These are phyloP conservation scores for Citrullus amarus DNA, from an alignment of 306 rosid genomes.

Conservation along the genomic window DNA sequence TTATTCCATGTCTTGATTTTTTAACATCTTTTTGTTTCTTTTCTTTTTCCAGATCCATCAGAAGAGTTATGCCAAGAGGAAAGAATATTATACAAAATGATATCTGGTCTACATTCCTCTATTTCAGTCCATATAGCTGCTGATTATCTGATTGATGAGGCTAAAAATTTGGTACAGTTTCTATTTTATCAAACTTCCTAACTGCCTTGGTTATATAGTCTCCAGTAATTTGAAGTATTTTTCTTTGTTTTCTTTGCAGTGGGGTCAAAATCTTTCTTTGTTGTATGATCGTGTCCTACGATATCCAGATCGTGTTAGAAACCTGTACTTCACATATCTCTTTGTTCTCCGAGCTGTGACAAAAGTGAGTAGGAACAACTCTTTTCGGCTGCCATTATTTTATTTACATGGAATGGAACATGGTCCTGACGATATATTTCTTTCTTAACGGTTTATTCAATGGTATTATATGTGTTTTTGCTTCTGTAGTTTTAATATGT, in stretches of 20 bases:
- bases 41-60: slow-evolving; percentile 46
- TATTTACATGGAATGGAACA: background rate
- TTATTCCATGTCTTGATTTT: background rate
- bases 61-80: slow-evolving; percentile 81
- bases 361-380: slow-evolving; percentile 45
- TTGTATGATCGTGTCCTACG: slow-evolving; percentile 69
- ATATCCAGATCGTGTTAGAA: slow-evolving; percentile 83
- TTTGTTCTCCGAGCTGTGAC: slow-evolving; percentile 93
- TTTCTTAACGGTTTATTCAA: background rate
- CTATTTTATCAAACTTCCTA: background rate
- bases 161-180: slow-evolving; percentile 43
- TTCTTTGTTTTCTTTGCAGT: slow-evolving; percentile 35
- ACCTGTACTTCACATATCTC: slow-evolving; percentile 88
- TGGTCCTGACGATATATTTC: background rate
- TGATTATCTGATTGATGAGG: slow-evolving; percentile 74
- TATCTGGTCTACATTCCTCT: slow-evolving; percentile 97
- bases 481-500: slow-evolving; percentile 1
- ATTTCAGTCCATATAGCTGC: slow-evolving; percentile 88
- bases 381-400: background rate
- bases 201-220: background rate
- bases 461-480: background rate
- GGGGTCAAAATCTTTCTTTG: slow-evolving; percentile 78
- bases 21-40: background rate
- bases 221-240: background rate
- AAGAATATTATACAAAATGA: slow-evolving; percentile 81